Evolutionary conservation across 108 stramenopile species (phyloP).

Genomic region (Craspedostauros australis): DNA sequence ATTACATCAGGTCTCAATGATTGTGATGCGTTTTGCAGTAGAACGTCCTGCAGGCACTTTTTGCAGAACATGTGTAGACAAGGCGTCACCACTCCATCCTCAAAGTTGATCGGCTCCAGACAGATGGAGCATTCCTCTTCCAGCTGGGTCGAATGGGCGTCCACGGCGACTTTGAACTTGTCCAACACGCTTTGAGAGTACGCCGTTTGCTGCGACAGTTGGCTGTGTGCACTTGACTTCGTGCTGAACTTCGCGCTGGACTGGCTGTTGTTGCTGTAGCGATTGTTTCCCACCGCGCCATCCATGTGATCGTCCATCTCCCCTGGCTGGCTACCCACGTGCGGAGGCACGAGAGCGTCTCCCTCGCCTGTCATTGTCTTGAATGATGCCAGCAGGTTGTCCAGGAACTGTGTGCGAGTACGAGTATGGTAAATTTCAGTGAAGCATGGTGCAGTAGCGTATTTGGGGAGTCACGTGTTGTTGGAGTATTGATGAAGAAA

Average conservation of each 20-base stretch:
- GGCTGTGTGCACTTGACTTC: not conserved
- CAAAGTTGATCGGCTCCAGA: slow-evolving; percentile 53
- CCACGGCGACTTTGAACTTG: slow-evolving; percentile 42
- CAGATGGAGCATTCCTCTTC: slow-evolving; percentile 79
- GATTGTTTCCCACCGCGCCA: no score
- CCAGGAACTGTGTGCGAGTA: no score
- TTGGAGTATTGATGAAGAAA: no score
- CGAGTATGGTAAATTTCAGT: no score
- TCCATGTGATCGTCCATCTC: no score
- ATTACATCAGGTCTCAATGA: not conserved
- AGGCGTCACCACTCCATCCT: slow-evolving; percentile 68
- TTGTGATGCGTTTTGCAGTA: slow-evolving; percentile 25
- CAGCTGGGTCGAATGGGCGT: slow-evolving; percentile 37
- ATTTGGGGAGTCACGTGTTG: no score
- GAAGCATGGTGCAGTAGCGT: no score
- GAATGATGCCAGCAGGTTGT: slow-evolving; percentile 41
- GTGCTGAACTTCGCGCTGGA: no score
- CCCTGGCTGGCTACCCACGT: not conserved
- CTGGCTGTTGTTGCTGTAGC: no score
- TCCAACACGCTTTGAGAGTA: slow-evolving; percentile 46
- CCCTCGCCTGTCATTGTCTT: slow-evolving; percentile 21
- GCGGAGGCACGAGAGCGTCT: no score
- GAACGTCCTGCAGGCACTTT: slow-evolving; percentile 39
- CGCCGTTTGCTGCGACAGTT: slow-evolving; percentile 3
- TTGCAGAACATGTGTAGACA: slow-evolving; percentile 82